Conservation (phyloP, 768 basidiomycete species). For the Collybia nuda region DNA sequence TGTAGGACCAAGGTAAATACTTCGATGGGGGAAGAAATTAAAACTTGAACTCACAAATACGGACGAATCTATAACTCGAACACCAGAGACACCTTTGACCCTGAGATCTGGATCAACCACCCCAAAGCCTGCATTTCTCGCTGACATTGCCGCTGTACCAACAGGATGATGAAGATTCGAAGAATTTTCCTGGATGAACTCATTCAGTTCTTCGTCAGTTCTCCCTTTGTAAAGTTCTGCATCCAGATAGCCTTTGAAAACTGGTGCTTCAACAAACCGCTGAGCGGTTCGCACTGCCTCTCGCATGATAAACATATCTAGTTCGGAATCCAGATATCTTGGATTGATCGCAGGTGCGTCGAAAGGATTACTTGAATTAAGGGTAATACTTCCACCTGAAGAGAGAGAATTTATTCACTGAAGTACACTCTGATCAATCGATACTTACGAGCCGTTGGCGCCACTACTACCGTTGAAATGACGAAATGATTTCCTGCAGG, state of each 20-base stretch:
- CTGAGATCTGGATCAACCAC: slow-evolving; percentile 29
- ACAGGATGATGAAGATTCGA: slow-evolving; percentile 20
- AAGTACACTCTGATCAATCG: no score
- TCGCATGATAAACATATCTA: slow-evolving; percentile 21
- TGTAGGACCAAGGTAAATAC: slow-evolving; percentile 1
- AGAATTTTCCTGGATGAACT: slow-evolving; percentile 11
- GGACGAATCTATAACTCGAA: slow-evolving; percentile 32
- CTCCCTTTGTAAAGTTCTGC: background rate
- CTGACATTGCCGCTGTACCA: slow-evolving; percentile 23
- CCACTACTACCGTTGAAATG: background rate
- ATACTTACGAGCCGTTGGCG: slow-evolving; percentile 14
- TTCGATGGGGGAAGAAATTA: background rate
- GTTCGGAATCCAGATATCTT: slow-evolving; percentile 29
- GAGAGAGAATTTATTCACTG: slow-evolving; percentile 4
- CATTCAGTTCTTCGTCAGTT: slow-evolving; percentile 22
- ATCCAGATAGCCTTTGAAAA: slow-evolving; percentile 16
- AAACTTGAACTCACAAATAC: slow-evolving; percentile 11
- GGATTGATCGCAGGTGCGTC: slow-evolving; percentile 43
- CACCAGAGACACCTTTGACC: slow-evolving; percentile 26
- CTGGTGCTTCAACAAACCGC: slow-evolving; percentile 12
- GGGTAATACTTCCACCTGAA: slow-evolving; percentile 20
- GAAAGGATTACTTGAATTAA: slow-evolving; percentile 18
- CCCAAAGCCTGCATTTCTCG: slow-evolving; percentile 16
- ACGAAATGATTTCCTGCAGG: slow-evolving; percentile 3
- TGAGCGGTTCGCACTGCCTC: slow-evolving; percentile 12